Conservation (phyloP, 2,329 filamentous ascomycete genomes). For the Neoarthrinium moseri region DNA sequence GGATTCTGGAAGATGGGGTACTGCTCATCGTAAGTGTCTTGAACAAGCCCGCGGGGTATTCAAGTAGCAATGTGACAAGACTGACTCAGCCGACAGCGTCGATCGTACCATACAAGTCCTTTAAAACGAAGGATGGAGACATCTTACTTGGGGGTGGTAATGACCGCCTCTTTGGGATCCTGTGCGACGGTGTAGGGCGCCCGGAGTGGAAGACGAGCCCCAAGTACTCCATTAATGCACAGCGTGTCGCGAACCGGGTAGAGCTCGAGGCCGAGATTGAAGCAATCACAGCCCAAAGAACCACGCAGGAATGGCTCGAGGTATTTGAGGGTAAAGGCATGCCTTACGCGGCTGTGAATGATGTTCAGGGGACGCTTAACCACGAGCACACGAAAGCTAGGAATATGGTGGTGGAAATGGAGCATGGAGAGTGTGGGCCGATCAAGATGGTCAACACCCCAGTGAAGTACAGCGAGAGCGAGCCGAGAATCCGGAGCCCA, state of each 20-base stretch:
- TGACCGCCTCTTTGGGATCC: conserved; percentile 64
- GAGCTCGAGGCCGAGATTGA: conserved; percentile 81
- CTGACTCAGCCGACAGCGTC: conserved; percentile 62
- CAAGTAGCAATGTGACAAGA: neutral
- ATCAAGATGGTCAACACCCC: conserved; percentile 93
- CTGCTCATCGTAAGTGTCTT: conserved; percentile 85
- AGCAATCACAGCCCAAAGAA: conserved; percentile 68
- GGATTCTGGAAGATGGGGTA: conserved; percentile 91
- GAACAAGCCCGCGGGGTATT: neutral
- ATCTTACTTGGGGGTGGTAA: conserved; percentile 73
- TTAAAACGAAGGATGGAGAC: conserved; percentile 69
- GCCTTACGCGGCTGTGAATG: conserved; percentile 94
- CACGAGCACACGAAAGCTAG: conserved; percentile 83
- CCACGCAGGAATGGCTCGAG: conserved; percentile 84
- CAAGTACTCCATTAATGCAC: conserved; percentile 60
- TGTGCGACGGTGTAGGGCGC: conserved; percentile 58
- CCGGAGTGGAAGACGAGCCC: conserved; percentile 60
- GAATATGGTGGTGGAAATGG: conserved; percentile 84
- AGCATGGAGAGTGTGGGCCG: conserved; percentile 79
- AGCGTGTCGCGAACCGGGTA: conserved; percentile 67
- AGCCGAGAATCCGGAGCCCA: conserved; percentile 70
- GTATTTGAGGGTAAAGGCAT: conserved; percentile 87
- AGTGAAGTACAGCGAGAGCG: conserved; percentile 86
- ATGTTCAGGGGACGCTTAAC: conserved; percentile 79
- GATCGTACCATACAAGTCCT: conserved; percentile 93